Evolutionary conservation across 139 green algal genomes (phyloP).

Genomic region (Choricystis sp.): DNA sequence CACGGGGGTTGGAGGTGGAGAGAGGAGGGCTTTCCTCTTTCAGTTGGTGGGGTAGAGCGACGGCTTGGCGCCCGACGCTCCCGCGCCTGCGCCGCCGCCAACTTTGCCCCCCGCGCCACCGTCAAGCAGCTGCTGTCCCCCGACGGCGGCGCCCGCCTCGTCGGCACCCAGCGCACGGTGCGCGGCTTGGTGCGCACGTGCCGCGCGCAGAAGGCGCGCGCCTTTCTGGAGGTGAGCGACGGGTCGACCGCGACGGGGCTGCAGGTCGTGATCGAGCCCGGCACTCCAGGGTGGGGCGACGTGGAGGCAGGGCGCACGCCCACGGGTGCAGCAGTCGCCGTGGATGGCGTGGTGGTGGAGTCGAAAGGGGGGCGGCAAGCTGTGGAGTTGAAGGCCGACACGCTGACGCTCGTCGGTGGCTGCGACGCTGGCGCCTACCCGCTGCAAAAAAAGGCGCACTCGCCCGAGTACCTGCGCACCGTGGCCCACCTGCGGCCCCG

Average conservation of each 20-base stretch:
- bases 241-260: constrained; percentile 16
- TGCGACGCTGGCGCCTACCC: constrained; percentile 80
- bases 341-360: not conserved
- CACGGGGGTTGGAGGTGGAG: no score
- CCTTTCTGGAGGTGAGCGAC: constrained; percentile 95
- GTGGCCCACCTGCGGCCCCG: constrained; percentile 81
- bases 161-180: constrained; percentile 42
- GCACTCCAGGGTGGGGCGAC: not conserved
- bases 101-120: no score
- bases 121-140: no score
- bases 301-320: not conserved
- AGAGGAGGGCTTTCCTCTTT: no score
- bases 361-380: not conserved
- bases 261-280: not conserved
- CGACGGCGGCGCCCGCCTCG: no score
- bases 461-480: constrained; percentile 83
- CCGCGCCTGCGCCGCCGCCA: no score
- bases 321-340: not conserved
- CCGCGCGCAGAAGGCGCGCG: constrained; percentile 68
- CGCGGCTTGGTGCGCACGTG: constrained; percentile 98
- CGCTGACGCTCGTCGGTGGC: constrained; percentile 58
- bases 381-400: constrained; percentile 74
- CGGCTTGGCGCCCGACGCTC: no score
- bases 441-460: constrained; percentile 93
- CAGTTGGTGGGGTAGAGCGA: no score